Conservation (phyloP, 495 filamentous ascomycete genomes). For the Lasiosphaeriaceae sp. region DNA sequence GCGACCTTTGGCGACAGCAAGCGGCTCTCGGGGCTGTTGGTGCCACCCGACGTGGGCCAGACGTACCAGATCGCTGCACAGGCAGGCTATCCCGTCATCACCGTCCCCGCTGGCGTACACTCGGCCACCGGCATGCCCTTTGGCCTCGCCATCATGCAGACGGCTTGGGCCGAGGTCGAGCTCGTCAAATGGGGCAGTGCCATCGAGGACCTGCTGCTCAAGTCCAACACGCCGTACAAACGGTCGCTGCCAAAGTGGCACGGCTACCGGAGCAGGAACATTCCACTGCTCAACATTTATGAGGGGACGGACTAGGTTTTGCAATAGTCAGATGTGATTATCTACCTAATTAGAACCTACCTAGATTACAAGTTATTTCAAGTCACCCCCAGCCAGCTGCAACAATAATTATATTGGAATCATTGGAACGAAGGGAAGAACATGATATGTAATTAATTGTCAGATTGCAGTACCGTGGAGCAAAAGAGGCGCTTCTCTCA, state of each 20-base stretch:
- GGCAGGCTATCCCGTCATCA: constrained; percentile 68
- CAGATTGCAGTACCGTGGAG: too few relatives aligned
- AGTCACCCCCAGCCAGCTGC: too few relatives aligned
- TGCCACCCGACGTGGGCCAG: constrained; percentile 63
- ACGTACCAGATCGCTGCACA: constrained; percentile 51
- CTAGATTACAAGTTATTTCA: too few relatives aligned
- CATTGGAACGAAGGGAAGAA: too few relatives aligned
- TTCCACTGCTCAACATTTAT: constrained; percentile 19
- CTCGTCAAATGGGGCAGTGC: constrained; percentile 64
- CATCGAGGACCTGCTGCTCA: constrained; percentile 55
- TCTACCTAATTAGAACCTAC: too few relatives aligned
- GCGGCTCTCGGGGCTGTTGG: constrained; percentile 58
- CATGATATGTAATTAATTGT: too few relatives aligned
- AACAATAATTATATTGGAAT: too few relatives aligned
- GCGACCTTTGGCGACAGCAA: constrained; percentile 34
- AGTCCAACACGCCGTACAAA: constrained; percentile 10
- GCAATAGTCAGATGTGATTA: too few relatives aligned
- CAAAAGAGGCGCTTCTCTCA: too few relatives aligned
- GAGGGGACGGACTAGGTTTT: constrained; percentile 15
- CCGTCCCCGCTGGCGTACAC: constrained; percentile 57
- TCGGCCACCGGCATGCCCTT: constrained; percentile 61
- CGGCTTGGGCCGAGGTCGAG: constrained; percentile 59
- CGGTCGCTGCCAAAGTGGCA: constrained; percentile 20
- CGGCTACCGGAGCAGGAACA: constrained; percentile 15
- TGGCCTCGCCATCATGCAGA: constrained; percentile 62